Evolutionary conservation across 306 rosid genomes (phyloP), one percentile per base, ranked within the genome.

Genomic region (Corylus americana): DNA sequence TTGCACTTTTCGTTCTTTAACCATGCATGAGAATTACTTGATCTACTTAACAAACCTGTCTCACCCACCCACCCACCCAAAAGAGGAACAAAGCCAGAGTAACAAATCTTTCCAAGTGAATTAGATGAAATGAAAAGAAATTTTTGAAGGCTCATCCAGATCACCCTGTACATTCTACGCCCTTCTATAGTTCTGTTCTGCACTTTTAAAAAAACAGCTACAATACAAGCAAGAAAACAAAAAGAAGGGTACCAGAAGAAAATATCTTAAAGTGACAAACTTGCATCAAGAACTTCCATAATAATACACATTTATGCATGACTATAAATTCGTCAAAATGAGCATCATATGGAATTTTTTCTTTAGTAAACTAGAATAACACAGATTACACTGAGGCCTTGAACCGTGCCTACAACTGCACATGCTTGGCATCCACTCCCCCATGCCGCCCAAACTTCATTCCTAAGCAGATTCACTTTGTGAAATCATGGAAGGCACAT

Each of bases 151-250:
- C n/a, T 39, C 51, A 42, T 75, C 61, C 68, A 59, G 74, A 82
- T 87, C 67, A 79, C 85, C 74, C 87, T 87, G 87, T 87, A 87
- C 91, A 85, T 70, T 74, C 84, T 61, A 75, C 51, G 80, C 68
- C 87, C 85, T 79, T 49, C 76, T 84, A 75, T 77, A 80, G 80
- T 80, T 75, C 14, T 53, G 51, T 18, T 5, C 75, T 69, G 75
- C 62, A 75, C 71, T 82, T 80, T 71, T 78, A 81, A 74, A 84
- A 81, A 74, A 84, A 81, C 81, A 86, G 87, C 90, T 80, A 81
- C 88, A 85, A 82, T 82, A 82, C 77, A 5, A 42, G 81, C 11
- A 49, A 49, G 11, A 10, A 12, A 49, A 12, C 11, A 49, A 11
- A 1, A 9, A 9, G 11, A 48, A 77, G 82, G 81, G 85, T 85